Conservation (phyloP, 805 yeast species). For the Lachancea mirantina region DNA sequence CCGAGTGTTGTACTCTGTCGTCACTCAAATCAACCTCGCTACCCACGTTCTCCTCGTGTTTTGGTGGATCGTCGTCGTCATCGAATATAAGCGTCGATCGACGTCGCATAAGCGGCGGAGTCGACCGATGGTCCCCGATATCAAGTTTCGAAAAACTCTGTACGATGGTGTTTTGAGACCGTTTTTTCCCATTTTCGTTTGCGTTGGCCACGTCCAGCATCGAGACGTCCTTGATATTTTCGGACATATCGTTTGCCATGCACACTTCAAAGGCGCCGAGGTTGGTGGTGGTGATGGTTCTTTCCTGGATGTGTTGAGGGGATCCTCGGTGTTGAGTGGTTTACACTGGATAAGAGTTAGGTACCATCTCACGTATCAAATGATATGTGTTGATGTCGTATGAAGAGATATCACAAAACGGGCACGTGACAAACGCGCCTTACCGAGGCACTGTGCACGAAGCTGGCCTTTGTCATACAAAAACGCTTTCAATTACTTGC, state of each 20-base stretch:
- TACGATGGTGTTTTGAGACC: slow-evolving; percentile 14
- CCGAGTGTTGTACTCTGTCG: background rate
- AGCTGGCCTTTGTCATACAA: too few relatives aligned
- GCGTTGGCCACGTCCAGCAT: slow-evolving; percentile 26
- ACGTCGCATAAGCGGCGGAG: slow-evolving; percentile 37
- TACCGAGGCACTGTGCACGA: too few relatives aligned
- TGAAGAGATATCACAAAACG: too few relatives aligned
- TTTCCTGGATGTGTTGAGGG: background rate
- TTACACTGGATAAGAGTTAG: too few relatives aligned
- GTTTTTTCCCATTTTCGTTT: slow-evolving; percentile 9
- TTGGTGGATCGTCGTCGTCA: slow-evolving; percentile 41
- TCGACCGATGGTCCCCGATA: slow-evolving; percentile 24
- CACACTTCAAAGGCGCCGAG: too few relatives aligned
- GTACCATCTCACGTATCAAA: slow-evolving; percentile 4
- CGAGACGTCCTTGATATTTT: slow-evolving; percentile 22
- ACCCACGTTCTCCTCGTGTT: slow-evolving; percentile 16
- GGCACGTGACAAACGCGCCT: too few relatives aligned
- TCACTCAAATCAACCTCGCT: slow-evolving; percentile 3
- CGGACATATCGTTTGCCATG: too few relatives aligned
- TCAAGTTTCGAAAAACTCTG: slow-evolving; percentile 32
- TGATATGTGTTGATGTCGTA: too few relatives aligned
- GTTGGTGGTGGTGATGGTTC: background rate
- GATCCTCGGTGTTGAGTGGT: too few relatives aligned
- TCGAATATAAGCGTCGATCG: slow-evolving; percentile 67
- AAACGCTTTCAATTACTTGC: too few relatives aligned